These are phyloP conservation scores for Chalciporus piperatus DNA, from an alignment of 768 basidiomycete species.

Conservation along the genomic window DNA sequence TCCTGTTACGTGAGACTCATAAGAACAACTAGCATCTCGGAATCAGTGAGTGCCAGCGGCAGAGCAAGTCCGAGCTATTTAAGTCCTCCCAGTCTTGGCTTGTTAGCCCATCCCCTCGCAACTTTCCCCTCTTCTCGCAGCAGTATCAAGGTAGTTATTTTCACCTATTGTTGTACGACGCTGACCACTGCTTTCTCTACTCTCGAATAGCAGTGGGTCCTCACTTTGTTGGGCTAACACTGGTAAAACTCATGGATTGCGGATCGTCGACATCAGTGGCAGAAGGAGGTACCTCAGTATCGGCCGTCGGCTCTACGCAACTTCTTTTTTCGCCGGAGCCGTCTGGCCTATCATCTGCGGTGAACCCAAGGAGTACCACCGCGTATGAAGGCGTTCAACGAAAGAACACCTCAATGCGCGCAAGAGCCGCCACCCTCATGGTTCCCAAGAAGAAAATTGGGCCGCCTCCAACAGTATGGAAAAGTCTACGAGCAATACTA, in stretches of 20 bases:
- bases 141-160: not conserved
- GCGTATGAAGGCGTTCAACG: conserved; percentile 2
- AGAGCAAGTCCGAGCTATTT: not conserved
- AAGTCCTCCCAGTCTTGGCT: not conserved
- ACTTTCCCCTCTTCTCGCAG: not conserved
- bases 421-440: conserved; percentile 31
- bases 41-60: too few species aligned
- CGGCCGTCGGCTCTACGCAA: conserved; percentile 2
- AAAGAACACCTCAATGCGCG: conserved; percentile 9
- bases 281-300: conserved; percentile 7
- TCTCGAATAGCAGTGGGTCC: conserved; percentile 6
- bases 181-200: not conserved
- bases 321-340: conserved; percentile 5
- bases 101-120: not conserved
- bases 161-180: not conserved
- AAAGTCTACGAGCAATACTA: conserved; percentile 54
- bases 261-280: conserved; percentile 11
- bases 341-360: conserved; percentile 9
- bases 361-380: conserved; percentile 7
- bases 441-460: conserved; percentile 38
- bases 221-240: not conserved
- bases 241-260: conserved; percentile 14
- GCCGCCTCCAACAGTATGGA: conserved; percentile 40
- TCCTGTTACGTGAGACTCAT: not conserved
- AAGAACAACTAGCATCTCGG: too few species aligned